Base-by-base conservation (phyloP, 345 rosid species). In the Euphorbia lathyris region DNA sequence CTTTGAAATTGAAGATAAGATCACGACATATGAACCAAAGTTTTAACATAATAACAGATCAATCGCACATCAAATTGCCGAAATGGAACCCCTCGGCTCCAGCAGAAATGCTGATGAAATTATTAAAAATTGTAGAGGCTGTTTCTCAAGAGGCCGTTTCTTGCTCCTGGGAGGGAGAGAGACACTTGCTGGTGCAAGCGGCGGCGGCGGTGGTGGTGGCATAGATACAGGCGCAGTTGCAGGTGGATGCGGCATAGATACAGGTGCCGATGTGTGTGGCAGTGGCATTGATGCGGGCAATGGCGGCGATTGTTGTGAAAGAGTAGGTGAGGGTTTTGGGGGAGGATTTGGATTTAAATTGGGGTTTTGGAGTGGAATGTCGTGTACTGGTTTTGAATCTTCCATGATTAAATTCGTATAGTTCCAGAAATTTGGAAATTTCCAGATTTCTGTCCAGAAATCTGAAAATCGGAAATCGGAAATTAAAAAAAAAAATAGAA, bases 61-160 rank as follows among this genome's bases (percentile, higher is more conserved):
- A 47, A 45, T 65, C 45, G 14, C 17, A 47, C 26, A 36, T 48
- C 0, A 30, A 29, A 66, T 22, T 30, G 43, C 40, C 1, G 20
- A 22, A 67, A 67, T 53, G 5, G 56, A 53, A 38, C 8, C 20
- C 17, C 7, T 22, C 36, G 19, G 48, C 40, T 56, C 48, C 17
- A 58, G 3, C 58, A 25, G 1, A 42, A 17, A 59, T 36, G 12
- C 14, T 13, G 13, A 40, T 26, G 63, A 25, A 7, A 25, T 25
- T 25, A 20, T 23, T 0, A 34, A 36, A 68, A 25, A 36, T n/a
- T n/a, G n/a, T n/a, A n/a, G 7, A 2, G 20, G 47, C 14, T 26
- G 4, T 7, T 34, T 75, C 48, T 88, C 97, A 57, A 78, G 82
- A 3, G 85, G 66, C 60, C 89, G 83, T 76, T 90, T 93, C 82